phyloP scores from a whole-genome alignment of 345 rosid species.

The Syzygium oleosum region DNA sequence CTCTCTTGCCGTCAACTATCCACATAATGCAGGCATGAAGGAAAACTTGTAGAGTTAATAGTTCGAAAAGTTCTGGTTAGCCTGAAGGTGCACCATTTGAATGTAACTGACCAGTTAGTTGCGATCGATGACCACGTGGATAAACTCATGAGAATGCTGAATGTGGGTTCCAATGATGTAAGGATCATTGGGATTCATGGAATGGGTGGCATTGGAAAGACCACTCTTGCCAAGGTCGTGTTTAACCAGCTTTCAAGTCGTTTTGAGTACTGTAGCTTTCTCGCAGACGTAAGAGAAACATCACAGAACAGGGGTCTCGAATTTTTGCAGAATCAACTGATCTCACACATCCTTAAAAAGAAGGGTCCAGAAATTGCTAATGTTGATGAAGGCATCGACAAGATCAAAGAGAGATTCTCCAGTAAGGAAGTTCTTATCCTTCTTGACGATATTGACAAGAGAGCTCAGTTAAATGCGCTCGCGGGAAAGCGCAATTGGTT shows the following conservation, averaged over 20 bases:
- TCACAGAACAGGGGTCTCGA: slow-evolving; percentile 7
- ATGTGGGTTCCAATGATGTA: not conserved
- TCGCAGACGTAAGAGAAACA: slow-evolving; percentile 7
- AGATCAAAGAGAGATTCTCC: slow-evolving; percentile 9
- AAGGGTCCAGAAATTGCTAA: slow-evolving; percentile 9
- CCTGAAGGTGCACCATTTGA: slow-evolving; percentile 8
- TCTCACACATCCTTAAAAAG: slow-evolving; percentile 8
- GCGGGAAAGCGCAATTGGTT: slow-evolving; percentile 10
- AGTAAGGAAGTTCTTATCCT: slow-evolving; percentile 11
- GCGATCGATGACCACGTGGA: slow-evolving; percentile 5
- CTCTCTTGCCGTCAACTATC: not conserved
- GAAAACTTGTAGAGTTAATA: slow-evolving; percentile 1
- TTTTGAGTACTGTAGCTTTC: slow-evolving; percentile 8
- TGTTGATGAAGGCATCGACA: slow-evolving; percentile 12
- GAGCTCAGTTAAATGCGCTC: not conserved
- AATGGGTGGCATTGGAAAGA: slow-evolving; percentile 29
- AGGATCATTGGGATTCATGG: slow-evolving; percentile 17
- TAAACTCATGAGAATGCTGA: not conserved
- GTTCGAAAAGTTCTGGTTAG: slow-evolving; percentile 5
- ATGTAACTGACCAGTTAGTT: slow-evolving; percentile 7
- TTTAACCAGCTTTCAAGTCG: not conserved
- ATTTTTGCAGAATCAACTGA: slow-evolving; percentile 7
- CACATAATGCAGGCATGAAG: slow-evolving; percentile 7
- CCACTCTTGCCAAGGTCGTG: slow-evolving; percentile 20
- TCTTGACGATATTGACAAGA: slow-evolving; percentile 11